These are phyloP conservation scores for Plenodomus lindquistii DNA, from an alignment of 2,329 filamentous ascomycete species.

Conservation along the genomic window DNA sequence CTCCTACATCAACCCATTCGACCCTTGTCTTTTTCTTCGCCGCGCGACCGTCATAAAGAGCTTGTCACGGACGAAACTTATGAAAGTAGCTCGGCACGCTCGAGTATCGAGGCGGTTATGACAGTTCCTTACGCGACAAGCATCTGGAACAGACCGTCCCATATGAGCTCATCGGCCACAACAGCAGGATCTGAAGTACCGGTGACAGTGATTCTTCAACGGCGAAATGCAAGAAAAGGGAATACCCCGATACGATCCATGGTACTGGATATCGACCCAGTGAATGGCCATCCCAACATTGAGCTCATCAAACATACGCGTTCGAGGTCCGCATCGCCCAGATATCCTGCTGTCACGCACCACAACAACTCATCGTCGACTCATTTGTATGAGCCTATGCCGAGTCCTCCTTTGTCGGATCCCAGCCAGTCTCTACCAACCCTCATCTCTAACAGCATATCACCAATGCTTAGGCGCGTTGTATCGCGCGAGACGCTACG, in stretches of 20 bases:
- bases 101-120: slow-evolving; percentile 21
- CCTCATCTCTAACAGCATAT: background rate
- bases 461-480: background rate
- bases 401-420: too few species aligned
- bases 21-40: slow-evolving; percentile 25
- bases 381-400: too few species aligned
- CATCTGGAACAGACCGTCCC: slow-evolving; percentile 19
- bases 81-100: slow-evolving; percentile 20
- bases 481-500: slow-evolving; percentile 12
- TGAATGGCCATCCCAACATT: background rate
- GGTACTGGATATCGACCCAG: background rate
- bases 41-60: slow-evolving; percentile 17
- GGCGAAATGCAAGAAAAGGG: background rate
- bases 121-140: slow-evolving; percentile 18
- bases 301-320: slow-evolving; percentile 3
- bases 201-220: background rate
- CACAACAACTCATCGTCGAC: slow-evolving; percentile 1
- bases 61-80: slow-evolving; percentile 28
- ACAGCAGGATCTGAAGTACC: background rate
- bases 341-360: background rate
- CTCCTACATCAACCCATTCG: slow-evolving; percentile 38
- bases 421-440: background rate
- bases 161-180: slow-evolving; percentile 16
- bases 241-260: slow-evolving; percentile 1
- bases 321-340: slow-evolving; percentile 22